phyloP scores from a whole-genome alignment of 2,329 filamentous ascomycete genomes.

The Reticulascus tulasneorum region DNA sequence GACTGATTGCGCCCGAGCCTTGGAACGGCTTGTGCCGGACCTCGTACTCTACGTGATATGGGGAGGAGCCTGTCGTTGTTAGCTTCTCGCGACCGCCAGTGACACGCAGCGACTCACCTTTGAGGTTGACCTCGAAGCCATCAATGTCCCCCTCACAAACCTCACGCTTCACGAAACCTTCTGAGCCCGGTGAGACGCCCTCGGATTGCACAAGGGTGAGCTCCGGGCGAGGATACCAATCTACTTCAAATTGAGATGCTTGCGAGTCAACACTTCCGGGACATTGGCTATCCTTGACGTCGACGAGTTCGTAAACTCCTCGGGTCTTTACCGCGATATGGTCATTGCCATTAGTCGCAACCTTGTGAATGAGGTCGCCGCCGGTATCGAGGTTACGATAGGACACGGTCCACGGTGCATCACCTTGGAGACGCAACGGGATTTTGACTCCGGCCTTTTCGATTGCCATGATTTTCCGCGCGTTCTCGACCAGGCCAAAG shows the following conservation, averaged over 20 bases:
- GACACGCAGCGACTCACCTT: too few relatives aligned
- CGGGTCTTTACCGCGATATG: conserved; percentile 59
- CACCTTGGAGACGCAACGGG: conserved; percentile 80
- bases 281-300: conserved; percentile 75
- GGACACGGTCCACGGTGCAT: conserved; percentile 75
- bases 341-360: conserved; percentile 60
- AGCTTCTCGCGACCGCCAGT: too few relatives aligned
- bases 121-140: conserved; percentile 74
- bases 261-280: conserved; percentile 73
- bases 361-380: conserved; percentile 39
- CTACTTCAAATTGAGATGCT: conserved; percentile 72
- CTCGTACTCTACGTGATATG: conserved; percentile 78
- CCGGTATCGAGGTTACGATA: conserved; percentile 65
- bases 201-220: conserved; percentile 64
- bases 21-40: conserved; percentile 67
- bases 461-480: conserved; percentile 68
- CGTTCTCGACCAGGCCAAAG: conserved; percentile 83
- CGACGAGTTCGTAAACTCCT: conserved; percentile 76
- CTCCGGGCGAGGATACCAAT: conserved; percentile 79
- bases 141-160: conserved; percentile 96
- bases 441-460: conserved; percentile 71
- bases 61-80: conserved; percentile 6
- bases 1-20: conserved; percentile 60
- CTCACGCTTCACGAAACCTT: conserved; percentile 66
- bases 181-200: conserved; percentile 48